Conservation (phyloP, 2,329 filamentous ascomycete species). For the Stylonectria norvegica region DNA sequence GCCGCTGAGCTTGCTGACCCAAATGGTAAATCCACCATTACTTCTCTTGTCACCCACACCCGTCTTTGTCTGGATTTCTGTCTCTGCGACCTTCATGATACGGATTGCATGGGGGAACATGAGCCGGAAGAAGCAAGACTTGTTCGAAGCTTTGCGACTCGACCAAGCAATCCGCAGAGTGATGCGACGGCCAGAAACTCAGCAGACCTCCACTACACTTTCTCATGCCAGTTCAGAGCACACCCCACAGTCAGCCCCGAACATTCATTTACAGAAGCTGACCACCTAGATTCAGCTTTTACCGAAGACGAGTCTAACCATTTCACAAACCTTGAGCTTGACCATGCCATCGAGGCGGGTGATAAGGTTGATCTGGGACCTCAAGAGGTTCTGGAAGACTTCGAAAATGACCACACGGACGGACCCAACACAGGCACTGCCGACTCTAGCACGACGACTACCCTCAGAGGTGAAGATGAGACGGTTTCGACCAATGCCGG, state of each 20-base stretch:
- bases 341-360: conserved; percentile 18
- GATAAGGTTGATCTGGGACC: conserved; percentile 16
- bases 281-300: conserved; percentile 22
- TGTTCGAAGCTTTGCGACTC: conserved; percentile 8
- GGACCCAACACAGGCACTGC: conserved; percentile 13
- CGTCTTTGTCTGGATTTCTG: conserved; percentile 21
- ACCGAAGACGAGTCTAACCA: conserved; percentile 24
- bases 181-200: background rate
- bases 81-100: conserved; percentile 16
- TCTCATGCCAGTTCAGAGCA: background rate
- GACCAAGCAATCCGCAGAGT: background rate
- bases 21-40: conserved; percentile 24
- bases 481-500: conserved; percentile 23
- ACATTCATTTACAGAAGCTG: conserved; percentile 23
- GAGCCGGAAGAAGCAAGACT: conserved; percentile 14
- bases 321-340: conserved; percentile 24
- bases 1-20: conserved; percentile 12
- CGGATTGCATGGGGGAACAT: conserved; percentile 16
- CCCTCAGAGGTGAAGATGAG: conserved; percentile 32
- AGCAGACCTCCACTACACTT: background rate
- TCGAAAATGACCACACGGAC: conserved; percentile 12
- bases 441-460: conserved; percentile 32
- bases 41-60: conserved; percentile 7
- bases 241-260: conserved; percentile 12
- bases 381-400: conserved; percentile 15